A percentile compares a stretch with the other conserved stretches of the same genome.
Conservation (phyloP, 768 basidiomycete species). For the Russula griseocarnosa region DNA sequence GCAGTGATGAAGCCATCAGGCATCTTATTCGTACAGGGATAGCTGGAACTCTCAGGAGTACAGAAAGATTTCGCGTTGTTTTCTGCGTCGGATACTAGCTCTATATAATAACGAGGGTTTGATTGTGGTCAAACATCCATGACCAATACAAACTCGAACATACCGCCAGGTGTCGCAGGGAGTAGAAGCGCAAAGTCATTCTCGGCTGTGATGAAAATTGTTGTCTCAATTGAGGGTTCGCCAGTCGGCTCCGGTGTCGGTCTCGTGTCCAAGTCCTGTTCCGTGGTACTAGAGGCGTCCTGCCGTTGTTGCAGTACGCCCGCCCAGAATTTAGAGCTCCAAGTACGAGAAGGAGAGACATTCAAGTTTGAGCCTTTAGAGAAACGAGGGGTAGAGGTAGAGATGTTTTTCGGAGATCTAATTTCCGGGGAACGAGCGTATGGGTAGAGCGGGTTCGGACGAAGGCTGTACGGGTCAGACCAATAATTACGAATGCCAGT, state of each 20-base stretch:
- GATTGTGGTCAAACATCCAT: neutral
- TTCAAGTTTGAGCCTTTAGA: neutral
- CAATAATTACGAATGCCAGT: constrained; percentile 18
- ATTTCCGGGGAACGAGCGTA: constrained; percentile 13
- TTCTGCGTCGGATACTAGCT: constrained; percentile 42
- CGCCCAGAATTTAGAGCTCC: neutral
- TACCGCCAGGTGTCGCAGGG: constrained; percentile 36
- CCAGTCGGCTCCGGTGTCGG: constrained; percentile 45
- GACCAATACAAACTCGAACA: constrained; percentile 5
- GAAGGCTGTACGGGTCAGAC: constrained; percentile 27
- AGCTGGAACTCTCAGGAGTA: constrained; percentile 31
- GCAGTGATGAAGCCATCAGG: constrained; percentile 40
- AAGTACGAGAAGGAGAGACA: constrained; percentile 16
- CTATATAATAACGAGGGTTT: constrained; percentile 28
- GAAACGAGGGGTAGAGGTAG: constrained; percentile 5
- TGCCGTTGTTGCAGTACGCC: neutral
- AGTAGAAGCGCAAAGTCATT: constrained; percentile 39
- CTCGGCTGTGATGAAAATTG: constrained; percentile 35
- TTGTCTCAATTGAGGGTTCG: constrained; percentile 34
- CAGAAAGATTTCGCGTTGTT: constrained; percentile 39
- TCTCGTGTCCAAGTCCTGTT: constrained; percentile 25
- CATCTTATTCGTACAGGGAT: constrained; percentile 34
- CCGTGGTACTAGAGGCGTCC: neutral
- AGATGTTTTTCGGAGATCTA: neutral
- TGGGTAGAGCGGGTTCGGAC: constrained; percentile 21